These are phyloP conservation scores for Solioccasus polychromus DNA, from an alignment of 768 basidiomycete species.

Conservation along the genomic window DNA sequence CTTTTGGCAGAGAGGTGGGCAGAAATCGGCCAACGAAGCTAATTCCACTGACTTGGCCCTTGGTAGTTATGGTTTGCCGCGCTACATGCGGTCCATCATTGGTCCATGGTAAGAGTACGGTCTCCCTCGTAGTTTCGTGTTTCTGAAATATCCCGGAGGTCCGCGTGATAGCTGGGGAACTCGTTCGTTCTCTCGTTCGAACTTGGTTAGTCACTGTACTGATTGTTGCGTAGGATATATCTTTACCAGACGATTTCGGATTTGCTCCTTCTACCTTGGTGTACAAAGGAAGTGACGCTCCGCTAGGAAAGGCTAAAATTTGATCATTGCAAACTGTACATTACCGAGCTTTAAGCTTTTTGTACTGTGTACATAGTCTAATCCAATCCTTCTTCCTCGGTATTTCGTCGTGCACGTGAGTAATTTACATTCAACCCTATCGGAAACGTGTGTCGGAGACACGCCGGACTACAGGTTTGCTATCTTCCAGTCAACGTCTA, in stretches of 20 bases:
- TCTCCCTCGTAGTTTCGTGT: conserved; percentile 3
- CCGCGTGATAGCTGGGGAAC: conserved; percentile 79
- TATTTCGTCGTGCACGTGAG: conserved; percentile 19
- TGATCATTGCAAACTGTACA: conserved; percentile 27
- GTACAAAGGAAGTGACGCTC: conserved; percentile 63
- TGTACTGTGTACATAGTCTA: conserved; percentile 3
- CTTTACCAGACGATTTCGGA: conserved; percentile 73
- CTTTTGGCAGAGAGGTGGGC: conserved; percentile 76
- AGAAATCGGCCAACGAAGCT: background rate
- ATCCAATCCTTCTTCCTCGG: background rate
- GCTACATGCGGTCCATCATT: conserved; percentile 86
- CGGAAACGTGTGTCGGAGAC: background rate
- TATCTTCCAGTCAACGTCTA: background rate
- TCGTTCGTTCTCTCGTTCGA: conserved; percentile 45
- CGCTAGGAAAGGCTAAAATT: conserved; percentile 64
- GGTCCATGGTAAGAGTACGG: conserved; percentile 68
- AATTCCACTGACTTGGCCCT: conserved; percentile 2
- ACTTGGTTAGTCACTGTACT: conserved; percentile 4
- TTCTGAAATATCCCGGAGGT: conserved; percentile 44
- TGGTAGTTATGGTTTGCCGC: conserved; percentile 80
- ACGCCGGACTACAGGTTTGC: background rate
- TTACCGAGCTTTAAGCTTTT: conserved; percentile 8
- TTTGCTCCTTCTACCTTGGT: conserved; percentile 84
- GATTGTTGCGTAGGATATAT: conserved; percentile 49
- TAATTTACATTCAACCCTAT: background rate